Conservation (phyloP, 371 early-diverging fungal genomes). For the Lichtheimia hyalospora region DNA sequence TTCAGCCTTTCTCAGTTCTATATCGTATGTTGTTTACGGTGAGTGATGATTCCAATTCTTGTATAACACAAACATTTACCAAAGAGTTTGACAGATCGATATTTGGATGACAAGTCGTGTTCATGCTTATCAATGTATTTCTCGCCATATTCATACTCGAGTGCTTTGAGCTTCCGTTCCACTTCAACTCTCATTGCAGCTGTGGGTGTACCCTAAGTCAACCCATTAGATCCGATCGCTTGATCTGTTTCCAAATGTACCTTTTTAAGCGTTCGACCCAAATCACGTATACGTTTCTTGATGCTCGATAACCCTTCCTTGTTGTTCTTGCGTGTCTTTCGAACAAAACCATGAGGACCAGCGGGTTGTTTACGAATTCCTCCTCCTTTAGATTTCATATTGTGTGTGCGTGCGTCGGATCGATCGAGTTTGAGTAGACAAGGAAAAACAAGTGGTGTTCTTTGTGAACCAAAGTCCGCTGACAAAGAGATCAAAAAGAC, state of each 20-base stretch:
- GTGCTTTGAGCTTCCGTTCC: slow-evolving; percentile 31
- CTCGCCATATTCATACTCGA: slow-evolving; percentile 36
- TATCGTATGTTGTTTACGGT: background rate
- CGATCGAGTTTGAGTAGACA: background rate
- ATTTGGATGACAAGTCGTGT: slow-evolving; percentile 23
- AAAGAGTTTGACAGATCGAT: slow-evolving; percentile 37
- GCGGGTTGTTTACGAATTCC: background rate
- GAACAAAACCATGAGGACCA: background rate
- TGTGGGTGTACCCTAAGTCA: slow-evolving; percentile 5
- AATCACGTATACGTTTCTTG: slow-evolving; percentile 37
- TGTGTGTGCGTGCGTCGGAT: background rate
- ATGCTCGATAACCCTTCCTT: slow-evolving; percentile 16
- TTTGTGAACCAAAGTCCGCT: no score
- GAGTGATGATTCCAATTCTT: background rate
- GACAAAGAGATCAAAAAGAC: no score
- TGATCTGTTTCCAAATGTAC: background rate
- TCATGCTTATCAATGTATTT: slow-evolving; percentile 36
- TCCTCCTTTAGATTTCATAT: background rate
- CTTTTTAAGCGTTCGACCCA: slow-evolving; percentile 21
- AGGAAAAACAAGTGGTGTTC: background rate
- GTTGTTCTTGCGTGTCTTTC: slow-evolving; percentile 1
- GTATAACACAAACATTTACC: slow-evolving; percentile 22
- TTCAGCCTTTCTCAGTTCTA: slow-evolving; percentile 41
- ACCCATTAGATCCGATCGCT: background rate
- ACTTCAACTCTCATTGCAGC: slow-evolving; percentile 3